phyloP scores from a whole-genome alignment of 176 grass and related monocot species.

The Zoysia pacifica region DNA sequence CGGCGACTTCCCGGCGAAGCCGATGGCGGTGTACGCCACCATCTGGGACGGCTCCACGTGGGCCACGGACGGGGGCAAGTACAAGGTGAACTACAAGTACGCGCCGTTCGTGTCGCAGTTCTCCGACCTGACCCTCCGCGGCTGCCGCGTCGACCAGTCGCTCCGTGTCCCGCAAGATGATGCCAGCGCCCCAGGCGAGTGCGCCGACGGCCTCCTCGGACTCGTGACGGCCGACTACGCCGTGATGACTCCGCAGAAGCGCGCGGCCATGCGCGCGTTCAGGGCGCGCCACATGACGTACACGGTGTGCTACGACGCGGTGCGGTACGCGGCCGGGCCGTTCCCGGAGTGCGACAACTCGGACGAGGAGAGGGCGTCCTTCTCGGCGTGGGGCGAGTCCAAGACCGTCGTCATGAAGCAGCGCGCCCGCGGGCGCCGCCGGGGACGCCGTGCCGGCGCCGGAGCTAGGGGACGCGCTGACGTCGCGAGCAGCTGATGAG shows the following conservation, averaged over 20 bases:
- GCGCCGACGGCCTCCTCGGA: slow-evolving; percentile 36
- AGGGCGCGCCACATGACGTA: slow-evolving; percentile 68
- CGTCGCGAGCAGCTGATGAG: slow-evolving; percentile 38
- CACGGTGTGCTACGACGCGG: slow-evolving; percentile 75
- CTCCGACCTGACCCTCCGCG: slow-evolving; percentile 49
- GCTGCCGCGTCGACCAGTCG: slow-evolving; percentile 49
- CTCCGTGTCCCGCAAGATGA: slow-evolving; percentile 23
- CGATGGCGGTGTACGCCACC: slow-evolving; percentile 81
- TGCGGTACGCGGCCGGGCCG: slow-evolving; percentile 59
- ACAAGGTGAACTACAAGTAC: slow-evolving; percentile 89
- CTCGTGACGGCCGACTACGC: slow-evolving; percentile 59
- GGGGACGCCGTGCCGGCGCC: slow-evolving; percentile 13
- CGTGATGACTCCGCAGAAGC: slow-evolving; percentile 65
- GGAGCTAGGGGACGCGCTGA: not conserved
- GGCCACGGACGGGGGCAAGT: slow-evolving; percentile 80
- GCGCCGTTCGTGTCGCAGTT: slow-evolving; percentile 64
- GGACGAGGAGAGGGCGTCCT: slow-evolving; percentile 51
- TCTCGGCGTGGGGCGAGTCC: slow-evolving; percentile 82
- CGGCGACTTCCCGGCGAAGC: slow-evolving; percentile 77
- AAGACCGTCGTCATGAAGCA: slow-evolving; percentile 61
- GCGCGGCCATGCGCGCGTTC: slow-evolving; percentile 71
- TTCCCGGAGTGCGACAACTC: slow-evolving; percentile 82
- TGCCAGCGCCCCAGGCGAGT: slow-evolving; percentile 8
- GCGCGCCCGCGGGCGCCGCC: slow-evolving; percentile 48
- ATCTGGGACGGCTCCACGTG: slow-evolving; percentile 84